Evolutionary conservation across 768 basidiomycete genomes (phyloP).

Genomic region (Hydnomerulius pinastri): DNA sequence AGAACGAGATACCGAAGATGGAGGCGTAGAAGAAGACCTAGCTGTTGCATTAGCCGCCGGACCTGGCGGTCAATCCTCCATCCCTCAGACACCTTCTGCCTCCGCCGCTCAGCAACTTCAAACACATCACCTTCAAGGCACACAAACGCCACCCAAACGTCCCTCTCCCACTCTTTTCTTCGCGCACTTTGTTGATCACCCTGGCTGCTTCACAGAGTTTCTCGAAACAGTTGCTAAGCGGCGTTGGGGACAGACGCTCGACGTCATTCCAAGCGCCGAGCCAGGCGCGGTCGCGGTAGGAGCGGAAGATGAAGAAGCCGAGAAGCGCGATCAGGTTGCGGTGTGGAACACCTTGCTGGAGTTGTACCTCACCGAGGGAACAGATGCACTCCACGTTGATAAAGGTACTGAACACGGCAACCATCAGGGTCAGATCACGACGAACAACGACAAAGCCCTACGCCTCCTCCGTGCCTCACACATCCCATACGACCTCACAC

Average conservation of each 20-base stretch:
- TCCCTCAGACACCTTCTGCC: constrained; percentile 7
- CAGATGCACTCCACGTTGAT: constrained; percentile 37
- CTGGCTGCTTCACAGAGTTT: constrained; percentile 79
- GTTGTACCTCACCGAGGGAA: constrained; percentile 68
- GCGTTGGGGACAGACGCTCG: constrained; percentile 78
- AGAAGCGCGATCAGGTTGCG: constrained; percentile 71
- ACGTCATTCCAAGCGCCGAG: constrained; percentile 28
- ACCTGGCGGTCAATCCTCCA: constrained; percentile 19
- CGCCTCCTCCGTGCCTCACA: constrained; percentile 60
- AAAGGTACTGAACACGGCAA: constrained; percentile 7
- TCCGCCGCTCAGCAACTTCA: constrained; percentile 13
- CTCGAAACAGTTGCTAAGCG: constrained; percentile 82
- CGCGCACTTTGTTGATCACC: constrained; percentile 91
- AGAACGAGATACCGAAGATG: constrained; percentile 12
- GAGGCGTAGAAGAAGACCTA: constrained; percentile 20
- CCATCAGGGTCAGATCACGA: constrained; percentile 7
- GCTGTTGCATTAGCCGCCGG: constrained; percentile 25
- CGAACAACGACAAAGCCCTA: constrained; percentile 62
- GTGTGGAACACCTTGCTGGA: constrained; percentile 97
- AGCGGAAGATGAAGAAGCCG: constrained; percentile 47
- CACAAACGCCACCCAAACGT: constrained; percentile 43
- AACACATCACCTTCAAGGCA: constrained; percentile 14
- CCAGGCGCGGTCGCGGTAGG: constrained; percentile 10
- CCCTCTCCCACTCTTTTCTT: constrained; percentile 89
- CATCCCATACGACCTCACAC: constrained; percentile 83